Evolutionary conservation across 2,329 filamentous ascomycete genomes (phyloP).

Genomic region (Sclerotinia minor): DNA sequence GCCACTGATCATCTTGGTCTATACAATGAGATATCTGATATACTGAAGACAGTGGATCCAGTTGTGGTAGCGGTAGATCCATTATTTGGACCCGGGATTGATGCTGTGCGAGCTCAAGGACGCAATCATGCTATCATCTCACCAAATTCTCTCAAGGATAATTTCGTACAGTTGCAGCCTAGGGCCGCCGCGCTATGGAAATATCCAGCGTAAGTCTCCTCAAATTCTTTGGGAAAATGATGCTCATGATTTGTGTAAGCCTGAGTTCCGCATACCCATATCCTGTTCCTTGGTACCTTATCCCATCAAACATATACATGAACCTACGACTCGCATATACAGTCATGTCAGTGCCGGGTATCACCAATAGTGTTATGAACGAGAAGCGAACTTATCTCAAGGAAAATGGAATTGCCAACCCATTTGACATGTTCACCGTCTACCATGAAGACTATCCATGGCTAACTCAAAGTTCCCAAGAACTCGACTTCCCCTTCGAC

Average conservation of each 20-base stretch:
- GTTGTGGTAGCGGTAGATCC: slow-evolving; percentile 47
- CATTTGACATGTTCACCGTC: slow-evolving; percentile 12
- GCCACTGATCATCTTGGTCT: slow-evolving; percentile 45
- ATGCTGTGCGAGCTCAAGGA: slow-evolving; percentile 45
- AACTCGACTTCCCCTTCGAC: slow-evolving; percentile 42
- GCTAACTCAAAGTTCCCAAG: slow-evolving; percentile 29
- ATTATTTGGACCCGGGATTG: slow-evolving; percentile 46
- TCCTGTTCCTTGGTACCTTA: slow-evolving; percentile 47
- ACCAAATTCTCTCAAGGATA: slow-evolving; percentile 47
- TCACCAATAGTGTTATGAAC: slow-evolving; percentile 15
- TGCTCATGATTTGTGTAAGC: neutral
- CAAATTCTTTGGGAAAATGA: neutral
- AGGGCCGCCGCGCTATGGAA: slow-evolving; percentile 43
- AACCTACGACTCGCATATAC: slow-evolving; percentile 35
- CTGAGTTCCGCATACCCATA: slow-evolving; percentile 46
- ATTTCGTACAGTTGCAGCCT: slow-evolving; percentile 44
- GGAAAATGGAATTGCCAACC: slow-evolving; percentile 30
- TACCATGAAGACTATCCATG: slow-evolving; percentile 28
- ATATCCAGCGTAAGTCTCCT: slow-evolving; percentile 41
- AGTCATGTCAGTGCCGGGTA: slow-evolving; percentile 26
- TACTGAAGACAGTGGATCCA: slow-evolving; percentile 45
- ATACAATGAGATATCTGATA: slow-evolving; percentile 42
- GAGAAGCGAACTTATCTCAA: slow-evolving; percentile 33
- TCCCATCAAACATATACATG: slow-evolving; percentile 47
- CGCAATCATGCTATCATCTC: slow-evolving; percentile 40